A percentile compares a stretch with the other conserved stretches of the same genome.
Evolutionary conservation across 1,284 basidiomycete species (phyloP).

Genomic region (Ustilago bromivora): DNA sequence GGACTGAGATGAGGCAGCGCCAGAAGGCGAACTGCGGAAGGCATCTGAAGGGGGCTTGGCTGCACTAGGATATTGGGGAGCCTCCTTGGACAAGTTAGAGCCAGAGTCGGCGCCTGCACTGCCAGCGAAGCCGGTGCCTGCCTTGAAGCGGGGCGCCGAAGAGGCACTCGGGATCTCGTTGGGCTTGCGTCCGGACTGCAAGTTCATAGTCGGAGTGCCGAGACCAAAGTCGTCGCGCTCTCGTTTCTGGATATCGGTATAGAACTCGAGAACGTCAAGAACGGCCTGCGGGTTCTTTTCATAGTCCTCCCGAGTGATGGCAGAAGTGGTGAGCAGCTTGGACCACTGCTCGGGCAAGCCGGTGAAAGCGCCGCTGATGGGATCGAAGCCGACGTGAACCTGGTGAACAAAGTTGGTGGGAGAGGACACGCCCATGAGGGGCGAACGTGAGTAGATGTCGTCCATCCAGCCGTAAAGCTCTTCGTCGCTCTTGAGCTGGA

Average conservation of each 20-base stretch:
- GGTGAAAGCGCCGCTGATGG: conserved; percentile 90
- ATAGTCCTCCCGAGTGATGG: conserved; percentile 97
- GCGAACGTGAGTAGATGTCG: conserved; percentile 91
- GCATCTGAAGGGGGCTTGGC: conserved; percentile 45
- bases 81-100: conserved; percentile 36
- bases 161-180: conserved; percentile 37
- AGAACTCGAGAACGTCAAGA: conserved; percentile 96
- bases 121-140: conserved; percentile 55
- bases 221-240: conserved; percentile 78
- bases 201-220: conserved; percentile 66
- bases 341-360: conserved; percentile 98
- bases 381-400: conserved; percentile 97
- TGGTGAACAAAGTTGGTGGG: conserved; percentile 98
- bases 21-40: conserved; percentile 35
- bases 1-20: conserved; percentile 5
- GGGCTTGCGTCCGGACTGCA: conserved; percentile 61
- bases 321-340: conserved; percentile 91
- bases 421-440: conserved; percentile 89
- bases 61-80: conserved; percentile 29
- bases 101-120: conserved; percentile 41
- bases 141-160: conserved; percentile 50
- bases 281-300: conserved; percentile 97
- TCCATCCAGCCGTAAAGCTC: conserved; percentile 97
- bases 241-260: conserved; percentile 96
- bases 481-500: conserved; percentile 91